Evolutionary conservation across 208 protist genomes (phyloP).

Genomic region (Naegleria gruberi): DNA sequence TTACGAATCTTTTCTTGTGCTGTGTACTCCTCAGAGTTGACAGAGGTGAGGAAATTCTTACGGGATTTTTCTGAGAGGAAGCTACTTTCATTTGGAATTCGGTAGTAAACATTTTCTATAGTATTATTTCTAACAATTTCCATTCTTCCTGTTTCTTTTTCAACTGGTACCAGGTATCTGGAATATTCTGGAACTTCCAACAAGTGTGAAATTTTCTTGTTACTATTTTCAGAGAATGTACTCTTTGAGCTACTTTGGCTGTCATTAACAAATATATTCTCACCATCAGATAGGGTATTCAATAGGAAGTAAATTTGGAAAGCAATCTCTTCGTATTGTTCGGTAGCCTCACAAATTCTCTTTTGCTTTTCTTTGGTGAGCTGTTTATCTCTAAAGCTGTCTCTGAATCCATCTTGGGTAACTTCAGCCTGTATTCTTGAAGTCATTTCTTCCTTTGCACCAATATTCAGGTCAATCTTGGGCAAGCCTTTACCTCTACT

Average conservation of each 20-base stretch:
- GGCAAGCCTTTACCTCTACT: not conserved
- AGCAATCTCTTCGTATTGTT: not conserved
- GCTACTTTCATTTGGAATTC: conserved; percentile 57
- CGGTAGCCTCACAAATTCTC: not conserved
- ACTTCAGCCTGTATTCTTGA: not conserved
- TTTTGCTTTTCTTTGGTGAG: not conserved
- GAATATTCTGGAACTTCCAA: not conserved
- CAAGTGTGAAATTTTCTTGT: not conserved
- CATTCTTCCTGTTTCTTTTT: conserved; percentile 31
- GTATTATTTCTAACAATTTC: conserved; percentile 57
- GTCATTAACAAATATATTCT: not conserved
- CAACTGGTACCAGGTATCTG: not conserved
- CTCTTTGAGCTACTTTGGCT: not conserved
- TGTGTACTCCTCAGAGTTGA: not conserved
- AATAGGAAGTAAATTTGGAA: not conserved
- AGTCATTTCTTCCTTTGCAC: not conserved
- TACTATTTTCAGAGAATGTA: not conserved
- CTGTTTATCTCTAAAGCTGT: not conserved
- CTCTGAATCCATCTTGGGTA: not conserved
- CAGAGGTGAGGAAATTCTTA: not conserved
- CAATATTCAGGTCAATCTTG: not conserved
- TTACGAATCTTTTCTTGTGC: not conserved
- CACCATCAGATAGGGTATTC: not conserved
- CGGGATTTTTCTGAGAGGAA: not conserved
- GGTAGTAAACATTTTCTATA: conserved; percentile 67